These are phyloP conservation scores for Podospora australis DNA, from an alignment of 495 filamentous ascomycete genomes.

Conservation along the genomic window DNA sequence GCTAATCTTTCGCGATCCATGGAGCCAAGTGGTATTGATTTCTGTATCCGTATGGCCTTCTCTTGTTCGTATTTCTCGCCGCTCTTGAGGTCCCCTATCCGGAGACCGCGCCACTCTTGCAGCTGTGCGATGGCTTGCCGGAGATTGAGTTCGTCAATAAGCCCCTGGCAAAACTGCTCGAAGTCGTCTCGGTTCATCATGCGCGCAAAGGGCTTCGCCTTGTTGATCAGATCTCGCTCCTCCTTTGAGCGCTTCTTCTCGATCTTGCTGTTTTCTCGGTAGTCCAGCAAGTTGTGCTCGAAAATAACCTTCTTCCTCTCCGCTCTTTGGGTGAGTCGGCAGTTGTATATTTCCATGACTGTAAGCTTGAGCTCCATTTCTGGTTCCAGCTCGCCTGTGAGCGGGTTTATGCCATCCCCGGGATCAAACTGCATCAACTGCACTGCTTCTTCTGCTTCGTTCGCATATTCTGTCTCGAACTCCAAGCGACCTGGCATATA, in stretches of 20 bases:
- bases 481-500: constrained; percentile 98
- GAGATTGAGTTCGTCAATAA: constrained; percentile 86
- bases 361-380: constrained; percentile 97
- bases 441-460: constrained; percentile 96
- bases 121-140: constrained; percentile 84
- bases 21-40: constrained; percentile 61
- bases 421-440: constrained; percentile 98
- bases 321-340: constrained; percentile 80
- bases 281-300: constrained; percentile 88
- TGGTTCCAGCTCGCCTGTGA: constrained; percentile 77
- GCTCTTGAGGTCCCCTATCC: constrained; percentile 72
- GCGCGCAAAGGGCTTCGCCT: constrained; percentile 89
- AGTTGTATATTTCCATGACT: constrained; percentile 98
- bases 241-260: constrained; percentile 97
- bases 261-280: constrained; percentile 72
- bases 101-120: constrained; percentile 85
- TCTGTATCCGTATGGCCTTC: constrained; percentile 69
- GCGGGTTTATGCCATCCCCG: constrained; percentile 79
- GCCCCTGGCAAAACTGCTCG: constrained; percentile 69
- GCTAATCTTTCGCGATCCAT: constrained; percentile 75
- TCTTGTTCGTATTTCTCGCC: constrained; percentile 95
- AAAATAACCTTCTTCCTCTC: constrained; percentile 96
- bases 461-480: constrained; percentile 95
- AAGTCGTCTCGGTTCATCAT: constrained; percentile 96
- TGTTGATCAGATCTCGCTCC: constrained; percentile 81